A percentile compares a stretch with the other conserved stretches of the same genome.
phyloP scores from a whole-genome alignment of 2,329 filamentous ascomycete genomes.

The Ramichloridium luteum region DNA sequence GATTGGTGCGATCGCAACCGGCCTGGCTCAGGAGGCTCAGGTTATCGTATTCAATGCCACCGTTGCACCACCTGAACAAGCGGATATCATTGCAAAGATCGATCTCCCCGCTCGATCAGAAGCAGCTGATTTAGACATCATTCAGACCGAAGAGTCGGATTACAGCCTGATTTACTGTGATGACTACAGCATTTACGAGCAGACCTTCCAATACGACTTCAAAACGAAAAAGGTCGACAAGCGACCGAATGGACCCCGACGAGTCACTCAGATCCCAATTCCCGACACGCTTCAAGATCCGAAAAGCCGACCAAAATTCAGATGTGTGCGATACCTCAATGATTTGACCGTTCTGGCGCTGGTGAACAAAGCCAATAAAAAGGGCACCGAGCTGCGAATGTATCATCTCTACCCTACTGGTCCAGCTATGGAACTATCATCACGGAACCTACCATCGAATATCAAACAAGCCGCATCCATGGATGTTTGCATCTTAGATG shows the following conservation, averaged over 20 bases:
- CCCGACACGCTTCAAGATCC: constrained; percentile 17
- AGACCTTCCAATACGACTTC: constrained; percentile 45
- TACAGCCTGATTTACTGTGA: constrained; percentile 71
- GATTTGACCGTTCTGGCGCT: constrained; percentile 41
- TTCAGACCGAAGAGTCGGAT: constrained; percentile 47
- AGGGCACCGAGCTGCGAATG: constrained; percentile 44
- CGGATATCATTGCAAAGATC: constrained; percentile 44
- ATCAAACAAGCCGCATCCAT: constrained; percentile 67
- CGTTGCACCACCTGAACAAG: constrained; percentile 36
- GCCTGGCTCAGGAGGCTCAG: constrained; percentile 59
- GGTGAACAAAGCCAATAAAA: constrained; percentile 42
- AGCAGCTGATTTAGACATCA: constrained; percentile 58
- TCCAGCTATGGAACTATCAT: constrained; percentile 35
- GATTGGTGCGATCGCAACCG: constrained; percentile 67
- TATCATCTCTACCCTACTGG: constrained; percentile 50
- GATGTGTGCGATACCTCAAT: constrained; percentile 45
- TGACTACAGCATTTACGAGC: constrained; percentile 59
- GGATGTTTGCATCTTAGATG: constrained; percentile 57
- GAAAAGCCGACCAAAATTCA: constrained; percentile 37
- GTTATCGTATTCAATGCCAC: constrained; percentile 67
- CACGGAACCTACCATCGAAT: constrained; percentile 50
- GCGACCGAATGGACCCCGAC: constrained; percentile 31
- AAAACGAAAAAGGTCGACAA: constrained; percentile 26
- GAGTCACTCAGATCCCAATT: constrained; percentile 32
- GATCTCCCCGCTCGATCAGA: constrained; percentile 40